Evolutionary conservation across 2,329 filamentous ascomycete species (phyloP).

Genomic region (Xylariaceae sp.): DNA sequence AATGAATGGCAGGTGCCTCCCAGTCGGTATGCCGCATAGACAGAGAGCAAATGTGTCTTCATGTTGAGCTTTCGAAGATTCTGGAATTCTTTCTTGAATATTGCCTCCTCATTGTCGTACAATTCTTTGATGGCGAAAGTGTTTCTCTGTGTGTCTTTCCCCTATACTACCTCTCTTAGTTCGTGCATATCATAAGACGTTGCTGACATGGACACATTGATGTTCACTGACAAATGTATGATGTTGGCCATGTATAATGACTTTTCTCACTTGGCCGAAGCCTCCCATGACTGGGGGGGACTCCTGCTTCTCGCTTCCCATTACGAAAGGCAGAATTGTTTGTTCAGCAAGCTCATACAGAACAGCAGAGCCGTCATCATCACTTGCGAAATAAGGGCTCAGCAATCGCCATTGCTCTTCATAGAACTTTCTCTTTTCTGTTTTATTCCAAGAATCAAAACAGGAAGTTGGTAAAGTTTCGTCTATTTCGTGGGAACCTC

Average conservation of each 20-base stretch:
- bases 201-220: no score
- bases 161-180: background rate
- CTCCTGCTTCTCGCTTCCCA: conserved; percentile 1
- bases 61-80: conserved; percentile 9
- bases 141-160: background rate
- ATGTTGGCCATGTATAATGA: conserved; percentile 10
- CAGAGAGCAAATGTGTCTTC: conserved; percentile 4
- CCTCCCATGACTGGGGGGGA: conserved; percentile 1
- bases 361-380: conserved; percentile 3
- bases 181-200: background rate
- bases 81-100: conserved; percentile 8
- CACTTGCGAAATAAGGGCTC: conserved; percentile 10
- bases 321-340: conserved; percentile 11
- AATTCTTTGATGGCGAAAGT: conserved; percentile 13
- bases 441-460: conserved; percentile 7
- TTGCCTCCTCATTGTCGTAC: conserved; percentile 1
- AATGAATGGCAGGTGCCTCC: conserved; percentile 7
- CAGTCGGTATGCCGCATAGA: conserved; percentile 7
- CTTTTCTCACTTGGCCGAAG: conserved; percentile 5
- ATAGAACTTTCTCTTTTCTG: conserved; percentile 7
- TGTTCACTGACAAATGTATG: conserved; percentile 14
- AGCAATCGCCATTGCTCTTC: conserved; percentile 11
- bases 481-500: background rate
- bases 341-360: conserved; percentile 12
- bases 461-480: conserved; percentile 1